Base-by-base conservation (phyloP, 306 rosid genomes). In the Dryas alaskensis region DNA sequence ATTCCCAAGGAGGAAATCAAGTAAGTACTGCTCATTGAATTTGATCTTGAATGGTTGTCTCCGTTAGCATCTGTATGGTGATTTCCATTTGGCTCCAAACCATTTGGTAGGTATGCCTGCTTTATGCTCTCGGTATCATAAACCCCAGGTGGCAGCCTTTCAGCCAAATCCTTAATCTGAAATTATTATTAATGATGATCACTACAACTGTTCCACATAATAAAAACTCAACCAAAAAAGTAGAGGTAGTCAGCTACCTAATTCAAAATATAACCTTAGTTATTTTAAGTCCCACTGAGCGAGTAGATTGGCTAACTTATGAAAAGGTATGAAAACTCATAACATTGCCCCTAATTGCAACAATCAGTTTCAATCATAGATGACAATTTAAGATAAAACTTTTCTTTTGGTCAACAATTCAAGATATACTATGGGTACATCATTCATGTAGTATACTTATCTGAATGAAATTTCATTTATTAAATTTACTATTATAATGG, bases 141-240 rank as follows among this genome's bases (percentile, higher is more conserved):
- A 51, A 76, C 89, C 72, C 94, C 99, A 70, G 95, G 92, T 51
- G 97, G 97, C 67, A 92, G 81, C 77, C 89, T 90, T 90, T 88
- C 95, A n/a, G 98, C 98, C 67, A 94, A 67, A 85, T 87, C 96
- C 89, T 88, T 94, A 55, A 94, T 87, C 99, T 94, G 91, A 65
- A 83, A 84, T 52, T 58, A 77, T 73, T 78, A 50, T 61, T 51
- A 67, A 67, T 61, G 54, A 54, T 12, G 78, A 81, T 85, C 48
- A 79, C 47, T 66, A 69, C 4, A 22, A 69, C 78, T 69, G 51
- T 57, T n/a, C 40, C 48, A 19, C 62, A 17, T 3, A 57, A 65
- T 50, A 17, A 66, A 59, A 78, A 45, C n/a, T 67, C 46, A 50
- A 48, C 42, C 14, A 8, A n/a, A 63, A n/a, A 7, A 12, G 17